Evolutionary conservation across 768 basidiomycete genomes (phyloP).

Genomic region (Rhodosporidiobolus odoratus): DNA sequence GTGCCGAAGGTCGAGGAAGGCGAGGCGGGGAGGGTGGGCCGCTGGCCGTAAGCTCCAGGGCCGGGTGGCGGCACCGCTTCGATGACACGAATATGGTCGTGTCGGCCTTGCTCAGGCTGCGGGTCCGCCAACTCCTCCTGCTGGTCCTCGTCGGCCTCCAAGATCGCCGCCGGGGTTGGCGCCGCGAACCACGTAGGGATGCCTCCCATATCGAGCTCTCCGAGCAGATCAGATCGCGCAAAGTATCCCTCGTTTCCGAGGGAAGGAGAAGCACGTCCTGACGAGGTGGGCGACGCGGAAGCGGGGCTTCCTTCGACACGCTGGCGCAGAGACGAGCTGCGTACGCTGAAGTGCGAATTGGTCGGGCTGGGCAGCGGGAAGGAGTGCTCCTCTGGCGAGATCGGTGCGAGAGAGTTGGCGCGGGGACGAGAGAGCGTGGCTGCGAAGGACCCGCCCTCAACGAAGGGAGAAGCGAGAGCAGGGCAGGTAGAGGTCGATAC

Average conservation of each 20-base stretch:
- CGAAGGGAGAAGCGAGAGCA: constrained; percentile 8
- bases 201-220: background rate
- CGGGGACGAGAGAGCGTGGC: background rate
- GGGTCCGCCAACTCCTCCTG: background rate
- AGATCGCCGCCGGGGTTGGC: background rate
- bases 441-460: background rate
- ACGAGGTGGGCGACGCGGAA: background rate
- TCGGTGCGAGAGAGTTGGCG: background rate
- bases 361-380: background rate
- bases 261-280: background rate
- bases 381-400: background rate
- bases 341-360: background rate
- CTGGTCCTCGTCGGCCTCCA: background rate
- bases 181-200: background rate
- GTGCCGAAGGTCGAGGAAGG: constrained; percentile 1
- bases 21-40: background rate
- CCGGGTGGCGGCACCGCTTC: background rate
- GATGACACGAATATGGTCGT: constrained; percentile 3
- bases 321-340: background rate
- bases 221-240: background rate
- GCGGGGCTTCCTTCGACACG: background rate
- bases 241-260: background rate
- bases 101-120: background rate
- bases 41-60: background rate
- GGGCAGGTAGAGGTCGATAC: constrained; percentile 18